phyloP scores from a whole-genome alignment of 1,139 yeast genomes.

The Pichia terricola region DNA sequence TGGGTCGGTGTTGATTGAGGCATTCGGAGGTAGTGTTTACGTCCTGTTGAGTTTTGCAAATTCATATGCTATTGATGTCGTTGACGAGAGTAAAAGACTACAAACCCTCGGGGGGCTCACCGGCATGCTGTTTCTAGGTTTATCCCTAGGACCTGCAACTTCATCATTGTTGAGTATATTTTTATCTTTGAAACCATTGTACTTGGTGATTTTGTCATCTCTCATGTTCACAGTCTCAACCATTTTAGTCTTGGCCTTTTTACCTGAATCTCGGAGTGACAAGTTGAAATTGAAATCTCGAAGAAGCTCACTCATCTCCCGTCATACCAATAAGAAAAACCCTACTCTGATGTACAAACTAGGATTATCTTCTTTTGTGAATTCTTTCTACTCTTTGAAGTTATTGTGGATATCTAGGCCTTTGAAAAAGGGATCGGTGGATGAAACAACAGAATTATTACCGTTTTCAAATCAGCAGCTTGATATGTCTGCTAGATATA shows the following conservation, averaged over 20 bases:
- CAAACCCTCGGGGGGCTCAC: constrained; percentile 45
- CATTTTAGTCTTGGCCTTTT: constrained; percentile 29
- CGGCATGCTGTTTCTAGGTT: constrained; percentile 51
- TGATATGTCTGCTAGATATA: constrained; percentile 32
- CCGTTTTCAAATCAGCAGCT: constrained; percentile 6
- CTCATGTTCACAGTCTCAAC: constrained; percentile 15
- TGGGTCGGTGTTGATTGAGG: constrained; percentile 32
- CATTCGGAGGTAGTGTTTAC: constrained; percentile 47
- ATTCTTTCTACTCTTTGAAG: constrained; percentile 40
- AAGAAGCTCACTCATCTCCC: constrained; percentile 25
- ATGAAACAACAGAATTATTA: neutral
- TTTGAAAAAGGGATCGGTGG: neutral
- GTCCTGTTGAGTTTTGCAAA: constrained; percentile 43
- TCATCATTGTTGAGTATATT: constrained; percentile 32
- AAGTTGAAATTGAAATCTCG: constrained; percentile 39
- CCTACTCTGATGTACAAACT: constrained; percentile 7
- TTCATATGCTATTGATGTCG: constrained; percentile 59
- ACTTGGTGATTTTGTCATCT: constrained; percentile 3
- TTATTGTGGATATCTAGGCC: constrained; percentile 32
- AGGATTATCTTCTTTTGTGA: constrained; percentile 10
- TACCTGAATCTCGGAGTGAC: constrained; percentile 54
- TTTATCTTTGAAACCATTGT: neutral
- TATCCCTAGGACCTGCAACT: constrained; percentile 54
- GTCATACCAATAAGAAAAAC: constrained; percentile 2
- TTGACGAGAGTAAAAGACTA: constrained; percentile 44